Percentiles rank a stretch among this genome's conserved stretches.
phyloP scores from a whole-genome alignment of 2,329 filamentous ascomycete genomes.

The Cytospora piceicola region DNA sequence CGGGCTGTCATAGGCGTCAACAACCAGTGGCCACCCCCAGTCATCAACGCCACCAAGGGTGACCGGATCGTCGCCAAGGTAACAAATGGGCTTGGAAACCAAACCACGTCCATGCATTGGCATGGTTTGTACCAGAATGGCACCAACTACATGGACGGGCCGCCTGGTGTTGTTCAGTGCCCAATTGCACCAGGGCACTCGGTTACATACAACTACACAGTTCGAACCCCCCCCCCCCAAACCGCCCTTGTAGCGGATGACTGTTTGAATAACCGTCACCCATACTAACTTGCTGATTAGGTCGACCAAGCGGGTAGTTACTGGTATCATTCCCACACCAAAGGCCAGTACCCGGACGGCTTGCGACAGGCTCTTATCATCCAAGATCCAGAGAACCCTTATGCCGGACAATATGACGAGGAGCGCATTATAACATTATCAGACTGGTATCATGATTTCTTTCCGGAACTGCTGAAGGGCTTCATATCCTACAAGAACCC shows the following conservation, averaged over 20 bases:
- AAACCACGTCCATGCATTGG: slow-evolving; percentile 24
- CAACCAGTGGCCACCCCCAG: slow-evolving; percentile 14
- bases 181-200: slow-evolving; percentile 64
- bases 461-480: slow-evolving; percentile 48
- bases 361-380: slow-evolving; percentile 67
- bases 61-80: slow-evolving; percentile 21
- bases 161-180: slow-evolving; percentile 68
- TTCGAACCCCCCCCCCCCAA: slow-evolving; percentile 37
- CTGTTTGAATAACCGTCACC: neutral
- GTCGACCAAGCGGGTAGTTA: slow-evolving; percentile 72
- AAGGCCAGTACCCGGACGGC: slow-evolving; percentile 72
- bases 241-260: neutral
- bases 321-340: slow-evolving; percentile 76
- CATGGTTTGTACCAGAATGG: slow-evolving; percentile 50
- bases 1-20: slow-evolving; percentile 23
- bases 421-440: slow-evolving; percentile 68
- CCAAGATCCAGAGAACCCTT: slow-evolving; percentile 65
- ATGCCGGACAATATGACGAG: slow-evolving; percentile 60
- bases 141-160: slow-evolving; percentile 73
- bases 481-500: slow-evolving; percentile 61
- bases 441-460: slow-evolving; percentile 71
- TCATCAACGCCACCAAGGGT: slow-evolving; percentile 23
- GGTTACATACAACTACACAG: slow-evolving; percentile 72
- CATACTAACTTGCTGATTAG: neutral
- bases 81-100: slow-evolving; percentile 20